phyloP scores from a whole-genome alignment of 768 basidiomycete genomes.

The Exidia glandulosa region DNA sequence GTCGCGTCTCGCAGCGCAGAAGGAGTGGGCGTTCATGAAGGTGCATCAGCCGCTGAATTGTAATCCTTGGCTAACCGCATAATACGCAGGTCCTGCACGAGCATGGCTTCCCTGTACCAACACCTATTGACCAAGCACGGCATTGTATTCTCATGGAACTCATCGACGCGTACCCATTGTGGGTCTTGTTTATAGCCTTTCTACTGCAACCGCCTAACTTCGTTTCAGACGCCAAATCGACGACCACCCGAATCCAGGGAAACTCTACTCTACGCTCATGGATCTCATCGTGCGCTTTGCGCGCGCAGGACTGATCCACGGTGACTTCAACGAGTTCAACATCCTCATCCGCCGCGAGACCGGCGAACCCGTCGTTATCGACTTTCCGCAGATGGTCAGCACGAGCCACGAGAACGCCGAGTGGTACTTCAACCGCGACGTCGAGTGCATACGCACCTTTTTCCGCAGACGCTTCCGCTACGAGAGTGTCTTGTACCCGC shows the following conservation, averaged over 20 bases:
- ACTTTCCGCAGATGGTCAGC: constrained; percentile 99
- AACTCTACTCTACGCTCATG: constrained; percentile 87
- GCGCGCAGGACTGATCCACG: constrained; percentile 90
- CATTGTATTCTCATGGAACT: constrained; percentile 96
- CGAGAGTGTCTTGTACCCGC: constrained; percentile 82
- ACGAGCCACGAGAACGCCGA: constrained; percentile 95
- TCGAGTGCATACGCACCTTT: constrained; percentile 89
- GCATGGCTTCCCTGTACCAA: constrained; percentile 86
- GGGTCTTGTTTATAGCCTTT: constrained; percentile 17
- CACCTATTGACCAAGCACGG: constrained; percentile 86
- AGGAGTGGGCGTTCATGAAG: constrained; percentile 99
- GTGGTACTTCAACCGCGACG: constrained; percentile 99
- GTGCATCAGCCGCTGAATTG: constrained; percentile 28
- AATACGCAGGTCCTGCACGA: constrained; percentile 71
- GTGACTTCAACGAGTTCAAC: constrained; percentile 99
- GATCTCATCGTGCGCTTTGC: constrained; percentile 93
- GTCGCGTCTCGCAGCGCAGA: constrained; percentile 90
- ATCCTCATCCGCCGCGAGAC: constrained; percentile 77
- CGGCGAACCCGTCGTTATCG: constrained; percentile 81
- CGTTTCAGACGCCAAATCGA: constrained; percentile 69
- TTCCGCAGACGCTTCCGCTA: constrained; percentile 87
- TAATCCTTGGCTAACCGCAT: too few species aligned
- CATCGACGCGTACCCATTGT: constrained; percentile 92
- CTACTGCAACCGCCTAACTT: background rate
- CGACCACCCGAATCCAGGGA: constrained; percentile 74